Evolutionary conservation across 2,329 filamentous ascomycete species (phyloP).

Genomic region (Clonostachys solani): DNA sequence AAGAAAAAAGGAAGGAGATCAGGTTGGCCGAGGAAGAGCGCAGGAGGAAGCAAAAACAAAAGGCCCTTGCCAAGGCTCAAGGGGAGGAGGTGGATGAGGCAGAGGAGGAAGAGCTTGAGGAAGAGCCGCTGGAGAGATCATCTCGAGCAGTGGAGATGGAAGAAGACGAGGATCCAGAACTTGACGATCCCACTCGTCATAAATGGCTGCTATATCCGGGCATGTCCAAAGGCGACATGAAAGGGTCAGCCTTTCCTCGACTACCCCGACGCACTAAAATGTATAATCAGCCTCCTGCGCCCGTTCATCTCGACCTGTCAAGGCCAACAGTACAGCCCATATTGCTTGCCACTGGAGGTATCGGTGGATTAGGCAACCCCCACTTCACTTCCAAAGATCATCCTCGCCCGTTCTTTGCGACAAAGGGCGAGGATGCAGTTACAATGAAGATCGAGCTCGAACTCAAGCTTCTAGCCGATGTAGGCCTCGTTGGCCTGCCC

Average conservation of each 20-base stretch:
- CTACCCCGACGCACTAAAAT: slow-evolving; percentile 47
- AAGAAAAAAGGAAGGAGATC: slow-evolving; percentile 21
- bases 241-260: slow-evolving; percentile 40
- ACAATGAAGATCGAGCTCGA: slow-evolving; percentile 81
- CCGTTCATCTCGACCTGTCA: slow-evolving; percentile 69
- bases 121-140: slow-evolving; percentile 5
- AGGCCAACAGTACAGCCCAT: slow-evolving; percentile 78
- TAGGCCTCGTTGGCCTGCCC: slow-evolving; percentile 89
- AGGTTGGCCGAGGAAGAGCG: slow-evolving; percentile 26
- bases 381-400: slow-evolving; percentile 80
- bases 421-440: slow-evolving; percentile 76
- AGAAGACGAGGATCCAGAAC: slow-evolving; percentile 16
- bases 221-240: slow-evolving; percentile 65
- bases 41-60: slow-evolving; percentile 6
- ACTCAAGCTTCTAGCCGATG: slow-evolving; percentile 90
- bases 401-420: slow-evolving; percentile 80
- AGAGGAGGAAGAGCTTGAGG: slow-evolving; percentile 16
- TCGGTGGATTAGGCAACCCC: slow-evolving; percentile 89
- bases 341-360: slow-evolving; percentile 79
- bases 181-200: slow-evolving; percentile 47
- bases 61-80: slow-evolving; percentile 7
- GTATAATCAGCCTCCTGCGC: slow-evolving; percentile 66
- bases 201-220: slow-evolving; percentile 89
- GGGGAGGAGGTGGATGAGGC: slow-evolving; percentile 15
- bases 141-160: slow-evolving; percentile 1